Evolutionary conservation across 169 alveolate species (phyloP).

Genomic region (Plasmodium gallinaceum): DNA sequence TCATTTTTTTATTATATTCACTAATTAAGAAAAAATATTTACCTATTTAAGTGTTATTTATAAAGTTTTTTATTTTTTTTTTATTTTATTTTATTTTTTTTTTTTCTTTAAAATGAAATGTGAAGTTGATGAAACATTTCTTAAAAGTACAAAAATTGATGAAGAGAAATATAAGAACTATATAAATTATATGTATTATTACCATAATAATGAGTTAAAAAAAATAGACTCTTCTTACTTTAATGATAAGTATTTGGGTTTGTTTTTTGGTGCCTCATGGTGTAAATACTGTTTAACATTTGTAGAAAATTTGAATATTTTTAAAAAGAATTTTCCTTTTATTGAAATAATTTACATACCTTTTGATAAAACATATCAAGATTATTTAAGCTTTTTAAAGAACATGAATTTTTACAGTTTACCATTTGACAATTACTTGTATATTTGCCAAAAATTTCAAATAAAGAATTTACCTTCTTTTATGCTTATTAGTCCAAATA

Average conservation of each 20-base stretch:
- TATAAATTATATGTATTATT: conserved; percentile 25
- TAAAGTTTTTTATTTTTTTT: not conserved
- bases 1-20: not conserved
- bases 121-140: conserved; percentile 29
- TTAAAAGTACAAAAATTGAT: not conserved
- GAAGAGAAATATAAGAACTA: conserved; percentile 18
- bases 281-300: conserved; percentile 66
- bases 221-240: conserved; percentile 53
- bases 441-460: conserved; percentile 49
- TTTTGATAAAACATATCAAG: conserved; percentile 70
- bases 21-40: not conserved
- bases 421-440: conserved; percentile 69
- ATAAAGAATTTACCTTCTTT: conserved; percentile 53
- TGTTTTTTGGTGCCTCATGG: conserved; percentile 77
- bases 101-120: conserved; percentile 23
- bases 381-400: conserved; percentile 41
- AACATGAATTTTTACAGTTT: conserved; percentile 40
- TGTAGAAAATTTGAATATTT: conserved; percentile 31
- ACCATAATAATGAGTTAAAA: conserved; percentile 46
- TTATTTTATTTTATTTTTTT: not conserved
- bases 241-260: conserved; percentile 55
- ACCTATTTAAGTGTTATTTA: not conserved
- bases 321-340: conserved; percentile 55
- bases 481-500: conserved; percentile 51
- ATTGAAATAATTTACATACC: conserved; percentile 69